Evolutionary conservation across 1,139 yeast genomes (phyloP), one percentile per base, ranked within the genome.

Genomic region (Spathaspora sp.): DNA sequence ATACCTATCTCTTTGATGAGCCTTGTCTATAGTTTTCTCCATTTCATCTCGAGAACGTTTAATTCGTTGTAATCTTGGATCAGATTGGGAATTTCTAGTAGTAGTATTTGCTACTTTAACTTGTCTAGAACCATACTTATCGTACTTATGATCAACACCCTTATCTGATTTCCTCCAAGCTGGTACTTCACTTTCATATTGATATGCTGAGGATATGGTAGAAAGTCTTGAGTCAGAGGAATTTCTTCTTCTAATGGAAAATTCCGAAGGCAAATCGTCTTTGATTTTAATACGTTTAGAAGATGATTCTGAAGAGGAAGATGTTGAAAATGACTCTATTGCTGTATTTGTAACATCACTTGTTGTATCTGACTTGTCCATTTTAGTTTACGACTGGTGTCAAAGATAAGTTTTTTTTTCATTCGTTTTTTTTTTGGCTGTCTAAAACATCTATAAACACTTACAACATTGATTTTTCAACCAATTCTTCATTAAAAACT

Each of bases 161-260:
- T 51, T 56, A 24, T 44, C 39, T 11, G 39, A 41, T 41, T 64
- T 67, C 62, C 72, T 58, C 80, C 80, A 74, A 6, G 74, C 75
- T 7, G 80, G 80, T 2, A 59, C 53, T 31, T 57, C 53, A 24
- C 57, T 52, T 16, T 58, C 53, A 18, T 53, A 65, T 13, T 57
- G 53, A 47, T 67, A 70, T 5, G 58, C 60, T 1, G 75, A 70
- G 2, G 66, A 16, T 11, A 56, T 41, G 2, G 36, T 31, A 13
- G 17, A 13, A 27, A 41, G 25, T 16, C 23, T 23, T 15, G 37
- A 20, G 2, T 38, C 44, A 6, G 26, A 18, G 11, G 34, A 39
- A 18, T 20, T 41, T 31, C 36, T 31, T 39, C 59, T 62, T 50
- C 68, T 53, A 42, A 70, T 53, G 5, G 71, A 66, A 46, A 65